Conservation (phyloP, 371 early-diverging fungal genomes). For the Phascolomyces articulosus region DNA sequence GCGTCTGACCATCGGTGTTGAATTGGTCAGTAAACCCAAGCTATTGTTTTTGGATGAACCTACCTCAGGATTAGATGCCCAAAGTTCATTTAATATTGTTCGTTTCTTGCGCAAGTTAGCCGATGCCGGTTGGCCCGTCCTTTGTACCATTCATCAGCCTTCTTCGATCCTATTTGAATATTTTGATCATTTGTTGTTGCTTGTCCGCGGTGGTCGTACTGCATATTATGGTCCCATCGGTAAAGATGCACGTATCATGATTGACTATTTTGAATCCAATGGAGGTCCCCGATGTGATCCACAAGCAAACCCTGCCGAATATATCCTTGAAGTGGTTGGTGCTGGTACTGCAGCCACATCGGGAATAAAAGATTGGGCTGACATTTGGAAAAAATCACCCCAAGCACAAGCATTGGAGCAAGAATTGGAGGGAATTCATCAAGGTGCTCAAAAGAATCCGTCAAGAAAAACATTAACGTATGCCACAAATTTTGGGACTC, state of each 20-base stretch:
- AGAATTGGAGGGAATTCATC: constrained; percentile 25
- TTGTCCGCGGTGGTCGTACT: too few species aligned
- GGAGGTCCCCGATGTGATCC: constrained; percentile 56
- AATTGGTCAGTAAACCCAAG: constrained; percentile 71
- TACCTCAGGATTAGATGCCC: constrained; percentile 68
- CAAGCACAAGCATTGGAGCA: constrained; percentile 26
- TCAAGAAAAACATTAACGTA: constrained; percentile 19
- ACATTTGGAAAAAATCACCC: constrained; percentile 44
- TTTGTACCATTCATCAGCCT: constrained; percentile 72
- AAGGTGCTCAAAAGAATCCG: constrained; percentile 16
- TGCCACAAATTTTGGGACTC: constrained; percentile 35
- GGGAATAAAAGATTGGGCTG: constrained; percentile 43
- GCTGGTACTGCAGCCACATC: constrained; percentile 33
- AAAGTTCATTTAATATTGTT: constrained; percentile 24
- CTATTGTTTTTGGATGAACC: constrained; percentile 85
- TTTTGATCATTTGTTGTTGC: constrained; percentile 66
- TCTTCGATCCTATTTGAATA: constrained; percentile 60
- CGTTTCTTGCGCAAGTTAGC: constrained; percentile 63
- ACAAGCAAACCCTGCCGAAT: constrained; percentile 65
- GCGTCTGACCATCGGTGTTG: constrained; percentile 64
- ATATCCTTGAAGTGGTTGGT: constrained; percentile 58
- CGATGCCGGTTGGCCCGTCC: too few species aligned
- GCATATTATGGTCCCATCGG: constrained; percentile 68
- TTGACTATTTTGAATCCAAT: constrained; percentile 57
- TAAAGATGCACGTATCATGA: constrained; percentile 46